Conservation (phyloP, 257 asterid species). For the Echites panduratus region DNA sequence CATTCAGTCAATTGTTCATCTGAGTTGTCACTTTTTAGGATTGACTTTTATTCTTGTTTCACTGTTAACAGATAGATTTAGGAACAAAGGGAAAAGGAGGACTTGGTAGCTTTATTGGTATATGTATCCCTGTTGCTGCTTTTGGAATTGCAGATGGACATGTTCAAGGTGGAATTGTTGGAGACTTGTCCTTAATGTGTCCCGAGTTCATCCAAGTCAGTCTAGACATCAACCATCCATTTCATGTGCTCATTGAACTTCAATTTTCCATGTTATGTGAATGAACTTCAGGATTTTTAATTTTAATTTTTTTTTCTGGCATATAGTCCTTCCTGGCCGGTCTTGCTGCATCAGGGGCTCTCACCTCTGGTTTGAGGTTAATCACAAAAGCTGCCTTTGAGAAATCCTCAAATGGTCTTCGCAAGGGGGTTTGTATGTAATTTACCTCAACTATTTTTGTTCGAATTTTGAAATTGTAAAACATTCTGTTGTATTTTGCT, state of each 20-base stretch:
- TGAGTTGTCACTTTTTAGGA: background rate
- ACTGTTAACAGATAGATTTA: slow-evolving; percentile 28
- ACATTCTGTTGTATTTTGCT: background rate
- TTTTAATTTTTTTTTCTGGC: background rate
- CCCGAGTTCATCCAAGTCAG: slow-evolving; percentile 61
- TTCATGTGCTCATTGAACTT: background rate
- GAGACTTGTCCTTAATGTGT: slow-evolving; percentile 34
- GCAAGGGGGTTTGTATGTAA: slow-evolving; percentile 70
- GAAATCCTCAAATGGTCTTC: slow-evolving; percentile 53
- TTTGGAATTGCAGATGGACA: slow-evolving; percentile 41
- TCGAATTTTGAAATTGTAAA: background rate
- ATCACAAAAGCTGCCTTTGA: slow-evolving; percentile 77
- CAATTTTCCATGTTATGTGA: background rate
- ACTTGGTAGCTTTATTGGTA: slow-evolving; percentile 26
- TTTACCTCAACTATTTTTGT: background rate
- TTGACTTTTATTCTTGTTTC: background rate
- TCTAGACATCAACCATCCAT: background rate
- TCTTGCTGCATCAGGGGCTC: slow-evolving; percentile 85
- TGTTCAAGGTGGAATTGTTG: slow-evolving; percentile 38
- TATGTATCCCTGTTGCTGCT: slow-evolving; percentile 31
- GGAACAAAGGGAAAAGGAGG: slow-evolving; percentile 32
- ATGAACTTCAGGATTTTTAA: background rate
- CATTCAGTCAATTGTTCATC: background rate
- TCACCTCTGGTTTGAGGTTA: slow-evolving; percentile 75
- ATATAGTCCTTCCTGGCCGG: slow-evolving; percentile 73